phyloP scores from a whole-genome alignment of 2,329 filamentous ascomycete species.

The Monosporascus sp. region DNA sequence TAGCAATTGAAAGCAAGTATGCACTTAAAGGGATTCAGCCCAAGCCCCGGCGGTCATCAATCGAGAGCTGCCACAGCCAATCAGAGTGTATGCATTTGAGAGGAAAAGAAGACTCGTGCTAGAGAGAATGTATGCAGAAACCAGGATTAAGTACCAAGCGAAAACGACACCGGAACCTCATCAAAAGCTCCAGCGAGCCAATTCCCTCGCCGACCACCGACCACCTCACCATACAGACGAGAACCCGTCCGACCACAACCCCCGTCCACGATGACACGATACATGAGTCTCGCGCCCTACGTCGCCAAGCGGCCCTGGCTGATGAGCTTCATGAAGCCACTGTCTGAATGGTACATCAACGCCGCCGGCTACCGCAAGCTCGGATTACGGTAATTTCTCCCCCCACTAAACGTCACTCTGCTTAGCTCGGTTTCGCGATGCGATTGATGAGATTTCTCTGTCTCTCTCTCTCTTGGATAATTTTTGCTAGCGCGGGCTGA shows the following conservation, averaged over 20 bases:
- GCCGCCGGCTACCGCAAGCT: conserved; percentile 89
- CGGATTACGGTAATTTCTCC: conserved; percentile 67
- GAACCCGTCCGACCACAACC: conserved; percentile 8
- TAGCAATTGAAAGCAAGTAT: background rate
- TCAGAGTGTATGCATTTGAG: background rate
- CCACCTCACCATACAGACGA: conserved; percentile 4
- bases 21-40: background rate
- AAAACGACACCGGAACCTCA: no score
- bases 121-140: no score
- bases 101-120: no score
- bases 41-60: background rate
- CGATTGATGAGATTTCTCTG: background rate
- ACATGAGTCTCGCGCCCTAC: conserved; percentile 67
- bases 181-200: no score
- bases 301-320: conserved; percentile 85
- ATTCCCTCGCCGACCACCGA: background rate
- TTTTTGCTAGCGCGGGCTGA: conserved; percentile 1
- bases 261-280: conserved; percentile 23
- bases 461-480: background rate
- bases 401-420: background rate
- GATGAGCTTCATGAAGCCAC: conserved; percentile 67
- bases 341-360: conserved; percentile 84
- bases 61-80: background rate
- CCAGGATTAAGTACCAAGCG: no score
- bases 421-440: background rate